These are phyloP conservation scores for Edaphochlamys debaryana DNA, from an alignment of 139 green algal genomes.

Conservation along the genomic window DNA sequence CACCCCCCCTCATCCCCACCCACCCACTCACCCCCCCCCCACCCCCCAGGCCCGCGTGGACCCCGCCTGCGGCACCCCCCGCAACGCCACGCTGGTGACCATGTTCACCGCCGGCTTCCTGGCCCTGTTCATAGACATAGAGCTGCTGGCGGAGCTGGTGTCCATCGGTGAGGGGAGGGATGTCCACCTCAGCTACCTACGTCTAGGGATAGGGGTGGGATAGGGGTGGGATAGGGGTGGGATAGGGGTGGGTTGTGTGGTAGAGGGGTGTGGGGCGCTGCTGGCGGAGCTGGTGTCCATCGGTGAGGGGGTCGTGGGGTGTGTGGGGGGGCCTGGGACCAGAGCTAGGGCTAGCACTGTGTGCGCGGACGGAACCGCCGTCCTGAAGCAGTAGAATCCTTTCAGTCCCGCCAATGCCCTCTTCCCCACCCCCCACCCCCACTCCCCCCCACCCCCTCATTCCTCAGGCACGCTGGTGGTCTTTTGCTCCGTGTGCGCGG, in stretches of 20 bases:
- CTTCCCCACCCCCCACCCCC: no score
- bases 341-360: no score
- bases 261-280: no score
- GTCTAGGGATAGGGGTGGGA: no score
- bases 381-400: no score
- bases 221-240: no score
- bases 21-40: neutral
- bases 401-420: no score
- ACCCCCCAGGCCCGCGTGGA: slow-evolving; percentile 62
- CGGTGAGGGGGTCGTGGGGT: slow-evolving; percentile 17
- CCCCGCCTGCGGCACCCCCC: slow-evolving; percentile 58
- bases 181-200: no score
- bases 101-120: slow-evolving; percentile 69
- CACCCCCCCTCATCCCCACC: no score
- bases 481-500: slow-evolving; percentile 78
- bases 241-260: no score
- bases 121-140: slow-evolving; percentile 84
- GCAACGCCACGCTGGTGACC: slow-evolving; percentile 69
- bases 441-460: no score
- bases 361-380: no score
- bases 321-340: neutral
- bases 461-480: slow-evolving; percentile 84
- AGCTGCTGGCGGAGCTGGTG: slow-evolving; percentile 85
- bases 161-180: slow-evolving; percentile 68
- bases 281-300: slow-evolving; percentile 89